Conservation (phyloP, 176 grass and related monocot species). For the Triticum monococcum region DNA sequence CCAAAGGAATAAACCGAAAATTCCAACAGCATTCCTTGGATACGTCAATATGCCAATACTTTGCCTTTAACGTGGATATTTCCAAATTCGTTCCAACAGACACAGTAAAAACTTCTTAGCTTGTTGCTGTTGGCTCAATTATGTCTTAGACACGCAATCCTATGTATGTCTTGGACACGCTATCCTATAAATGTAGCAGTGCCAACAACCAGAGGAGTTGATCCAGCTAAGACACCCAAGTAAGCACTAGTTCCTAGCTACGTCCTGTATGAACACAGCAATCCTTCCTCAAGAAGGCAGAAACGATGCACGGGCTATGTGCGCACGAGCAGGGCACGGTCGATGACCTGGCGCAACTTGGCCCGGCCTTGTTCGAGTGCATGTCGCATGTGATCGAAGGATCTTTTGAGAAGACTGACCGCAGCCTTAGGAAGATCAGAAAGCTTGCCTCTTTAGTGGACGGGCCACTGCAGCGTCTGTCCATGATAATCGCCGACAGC, state of each 20-base stretch:
- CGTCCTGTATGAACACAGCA: background rate
- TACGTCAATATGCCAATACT: background rate
- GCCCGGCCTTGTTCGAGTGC: background rate
- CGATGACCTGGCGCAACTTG: conserved; percentile 10
- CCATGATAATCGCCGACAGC: conserved; percentile 34
- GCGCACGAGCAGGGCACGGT: background rate
- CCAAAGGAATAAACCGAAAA: conserved; percentile 15
- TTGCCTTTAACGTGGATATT: conserved; percentile 11
- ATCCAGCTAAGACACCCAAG: background rate
- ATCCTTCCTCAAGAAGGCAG: background rate
- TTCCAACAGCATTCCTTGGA: conserved; percentile 17
- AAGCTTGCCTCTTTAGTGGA: conserved; percentile 13
- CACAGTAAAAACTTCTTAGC: background rate
- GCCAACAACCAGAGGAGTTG: background rate
- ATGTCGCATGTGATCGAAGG: conserved; percentile 4
- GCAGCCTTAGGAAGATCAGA: conserved; percentile 18
- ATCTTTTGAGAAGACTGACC: conserved; percentile 12
- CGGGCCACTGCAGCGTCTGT: conserved; percentile 30
- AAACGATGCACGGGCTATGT: background rate
- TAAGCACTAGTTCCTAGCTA: background rate
- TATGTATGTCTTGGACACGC: background rate
- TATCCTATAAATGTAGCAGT: background rate
- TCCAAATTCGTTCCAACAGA: background rate
- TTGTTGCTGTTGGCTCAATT: background rate
- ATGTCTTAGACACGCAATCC: background rate